Conservation (phyloP, 148 eudicot genomes). For the Chenopodium berlandieri region DNA sequence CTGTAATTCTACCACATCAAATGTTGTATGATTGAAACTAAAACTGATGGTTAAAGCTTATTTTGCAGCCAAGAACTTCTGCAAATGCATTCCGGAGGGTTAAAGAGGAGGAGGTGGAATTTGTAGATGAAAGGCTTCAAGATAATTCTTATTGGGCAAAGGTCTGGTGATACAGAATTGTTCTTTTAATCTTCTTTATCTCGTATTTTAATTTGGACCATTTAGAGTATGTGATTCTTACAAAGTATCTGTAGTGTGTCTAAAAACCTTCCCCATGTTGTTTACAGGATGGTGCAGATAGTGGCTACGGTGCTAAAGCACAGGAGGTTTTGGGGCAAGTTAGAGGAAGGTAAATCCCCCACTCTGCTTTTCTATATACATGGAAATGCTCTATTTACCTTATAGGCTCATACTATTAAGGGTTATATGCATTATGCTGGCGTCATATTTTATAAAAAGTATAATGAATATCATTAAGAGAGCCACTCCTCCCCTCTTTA, state of each 20-base stretch:
- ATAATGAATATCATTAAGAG: neutral
- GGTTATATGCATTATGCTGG: neutral
- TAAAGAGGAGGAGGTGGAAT: conserved; percentile 70
- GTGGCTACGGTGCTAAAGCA: conserved; percentile 95
- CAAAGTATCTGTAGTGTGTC: neutral
- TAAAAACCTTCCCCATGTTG: neutral
- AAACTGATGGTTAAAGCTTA: neutral
- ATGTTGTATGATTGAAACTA: neutral
- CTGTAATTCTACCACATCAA: neutral
- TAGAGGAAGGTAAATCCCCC: conserved; percentile 66
- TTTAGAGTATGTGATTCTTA: neutral
- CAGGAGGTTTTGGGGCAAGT: conserved; percentile 93
- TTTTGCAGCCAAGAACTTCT: conserved; percentile 60
- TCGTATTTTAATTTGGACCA: neutral
- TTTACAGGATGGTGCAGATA: conserved; percentile 79
- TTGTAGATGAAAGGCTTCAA: conserved; percentile 73
- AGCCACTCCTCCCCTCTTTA: neutral
- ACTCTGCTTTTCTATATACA: neutral
- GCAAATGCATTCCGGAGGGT: conserved; percentile 86
- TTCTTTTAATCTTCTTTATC: neutral
- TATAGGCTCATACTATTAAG: neutral
- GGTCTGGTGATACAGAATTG: conserved; percentile 40
- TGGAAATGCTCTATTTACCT: neutral
- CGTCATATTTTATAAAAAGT: neutral
- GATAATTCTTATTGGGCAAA: conserved; percentile 98